Evolutionary conservation across 2,329 filamentous ascomycete species (phyloP), one percentile per base, ranked within the genome.

Genomic region (Venturia effusa): DNA sequence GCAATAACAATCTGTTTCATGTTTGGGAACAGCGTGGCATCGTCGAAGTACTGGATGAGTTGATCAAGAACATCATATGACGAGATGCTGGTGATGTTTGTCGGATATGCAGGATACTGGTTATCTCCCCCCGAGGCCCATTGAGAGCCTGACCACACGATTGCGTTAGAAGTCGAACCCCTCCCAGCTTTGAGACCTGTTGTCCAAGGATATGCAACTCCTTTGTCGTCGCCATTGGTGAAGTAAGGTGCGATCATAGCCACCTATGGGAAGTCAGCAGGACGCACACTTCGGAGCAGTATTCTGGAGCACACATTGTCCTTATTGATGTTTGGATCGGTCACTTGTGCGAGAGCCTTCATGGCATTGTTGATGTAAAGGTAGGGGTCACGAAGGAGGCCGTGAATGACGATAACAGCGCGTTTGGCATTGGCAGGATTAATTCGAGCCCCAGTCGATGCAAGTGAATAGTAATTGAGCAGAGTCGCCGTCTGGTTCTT

Each of bases 151-250:
- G 59, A 61, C 64, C 64, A 64, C 15, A 66, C 64, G 37, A 63
- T 60, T 1, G 45, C 55, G 40, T 43, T 60, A 15, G 61, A 39
- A n/a, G 30, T 22, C 10, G 59, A 60, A 8, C 61, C 61, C 6
- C 40, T 27, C 24, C n/a, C 34, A 27, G 45, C 8, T 5, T 51
- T 51, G 34, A 8, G 10, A 24, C 27, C 40, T 13, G 19, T 17
- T 59, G 54, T 62, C 17, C 59, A 62, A 22, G 62, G 62, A 17
- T 59, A 59, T 10, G 41, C 64, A 8, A 57, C 43, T 5, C 22
- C 17, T n/a, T 66, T 66, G 62, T 66, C 64, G 27, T 66, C 64
- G 13, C 64, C 64, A 32, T 66, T 66, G 43, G 64, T 24, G n/a
- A 66, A 66, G 48, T 66, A 64, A n/a, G 64, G 64, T 13, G 61